phyloP scores from a whole-genome alignment of 2,329 filamentous ascomycete species.

The Podosphaera fusca region DNA sequence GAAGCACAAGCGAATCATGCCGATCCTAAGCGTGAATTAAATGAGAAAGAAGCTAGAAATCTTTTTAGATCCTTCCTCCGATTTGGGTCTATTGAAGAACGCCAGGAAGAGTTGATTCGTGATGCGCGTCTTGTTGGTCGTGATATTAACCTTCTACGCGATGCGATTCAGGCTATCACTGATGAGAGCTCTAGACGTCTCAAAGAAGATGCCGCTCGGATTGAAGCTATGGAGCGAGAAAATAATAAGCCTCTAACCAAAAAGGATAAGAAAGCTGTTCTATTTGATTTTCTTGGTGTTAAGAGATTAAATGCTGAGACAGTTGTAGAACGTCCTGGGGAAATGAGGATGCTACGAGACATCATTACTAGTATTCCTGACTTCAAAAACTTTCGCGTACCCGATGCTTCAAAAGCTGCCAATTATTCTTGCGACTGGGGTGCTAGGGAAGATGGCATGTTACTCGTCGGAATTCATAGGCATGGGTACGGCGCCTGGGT shows the following conservation, averaged over 20 bases:
- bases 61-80: conserved; percentile 77
- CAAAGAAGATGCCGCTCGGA: conserved; percentile 44
- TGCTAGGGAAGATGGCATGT: conserved; percentile 85
- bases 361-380: conserved; percentile 45
- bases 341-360: conserved; percentile 64
- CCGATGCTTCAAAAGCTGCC: conserved; percentile 77
- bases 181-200: conserved; percentile 49
- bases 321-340: conserved; percentile 70
- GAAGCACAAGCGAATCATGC: conserved; percentile 52
- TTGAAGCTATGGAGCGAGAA: conserved; percentile 41
- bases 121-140: conserved; percentile 69
- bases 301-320: conserved; percentile 94
- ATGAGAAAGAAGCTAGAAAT: conserved; percentile 80
- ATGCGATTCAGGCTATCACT: conserved; percentile 44
- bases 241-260: conserved; percentile 68
- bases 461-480: conserved; percentile 74
- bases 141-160: conserved; percentile 56
- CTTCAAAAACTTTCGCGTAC: conserved; percentile 59
- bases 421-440: conserved; percentile 87
- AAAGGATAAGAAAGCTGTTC: conserved; percentile 90
- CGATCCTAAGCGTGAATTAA: conserved; percentile 75
- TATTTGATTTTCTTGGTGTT: conserved; percentile 83
- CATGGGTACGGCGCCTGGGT: conserved; percentile 94
- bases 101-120: conserved; percentile 63
- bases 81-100: conserved; percentile 75